These are phyloP conservation scores for Spergularia azorica DNA, from an alignment of 179 eudicot species.

Conservation along the genomic window DNA sequence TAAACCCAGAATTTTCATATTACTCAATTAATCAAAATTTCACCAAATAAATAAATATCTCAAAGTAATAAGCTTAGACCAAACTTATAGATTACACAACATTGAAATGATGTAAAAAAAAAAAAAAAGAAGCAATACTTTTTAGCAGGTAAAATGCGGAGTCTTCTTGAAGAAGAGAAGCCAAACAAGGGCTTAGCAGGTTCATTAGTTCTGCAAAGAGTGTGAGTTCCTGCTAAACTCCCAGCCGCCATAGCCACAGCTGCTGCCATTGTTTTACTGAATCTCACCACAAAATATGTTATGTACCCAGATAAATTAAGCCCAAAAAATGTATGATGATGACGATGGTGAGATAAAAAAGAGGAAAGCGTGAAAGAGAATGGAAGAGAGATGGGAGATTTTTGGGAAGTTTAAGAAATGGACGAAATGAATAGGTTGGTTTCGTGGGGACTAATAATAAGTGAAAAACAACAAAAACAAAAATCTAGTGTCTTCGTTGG, in stretches of 20 bases:
- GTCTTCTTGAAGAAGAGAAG: conserved; percentile 25
- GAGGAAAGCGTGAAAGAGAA: conserved; percentile 19
- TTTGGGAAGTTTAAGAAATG: conserved; percentile 14
- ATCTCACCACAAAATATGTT: background rate
- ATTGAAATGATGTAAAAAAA: background rate
- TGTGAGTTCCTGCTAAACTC: conserved; percentile 39
- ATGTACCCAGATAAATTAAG: background rate
- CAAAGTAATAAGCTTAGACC: background rate
- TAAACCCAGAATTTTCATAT: background rate
- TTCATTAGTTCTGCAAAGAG: conserved; percentile 39
- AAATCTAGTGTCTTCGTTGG: conserved; percentile 6
- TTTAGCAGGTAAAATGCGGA: conserved; percentile 25
- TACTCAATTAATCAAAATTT: background rate
- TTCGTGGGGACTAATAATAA: conserved; percentile 1
- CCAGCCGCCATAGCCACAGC: conserved; percentile 74
- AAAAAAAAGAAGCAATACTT: conserved; percentile 20
- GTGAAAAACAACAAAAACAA: background rate
- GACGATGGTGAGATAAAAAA: background rate
- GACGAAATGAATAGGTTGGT: background rate
- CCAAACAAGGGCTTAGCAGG: conserved; percentile 37
- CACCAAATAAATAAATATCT: background rate
- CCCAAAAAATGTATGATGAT: background rate
- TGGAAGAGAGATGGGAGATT: background rate
- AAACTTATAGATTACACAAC: background rate
- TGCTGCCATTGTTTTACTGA: conserved; percentile 7